These are phyloP conservation scores for Penicillium bovifimosum DNA, from an alignment of 495 filamentous ascomycete species.

Conservation along the genomic window DNA sequence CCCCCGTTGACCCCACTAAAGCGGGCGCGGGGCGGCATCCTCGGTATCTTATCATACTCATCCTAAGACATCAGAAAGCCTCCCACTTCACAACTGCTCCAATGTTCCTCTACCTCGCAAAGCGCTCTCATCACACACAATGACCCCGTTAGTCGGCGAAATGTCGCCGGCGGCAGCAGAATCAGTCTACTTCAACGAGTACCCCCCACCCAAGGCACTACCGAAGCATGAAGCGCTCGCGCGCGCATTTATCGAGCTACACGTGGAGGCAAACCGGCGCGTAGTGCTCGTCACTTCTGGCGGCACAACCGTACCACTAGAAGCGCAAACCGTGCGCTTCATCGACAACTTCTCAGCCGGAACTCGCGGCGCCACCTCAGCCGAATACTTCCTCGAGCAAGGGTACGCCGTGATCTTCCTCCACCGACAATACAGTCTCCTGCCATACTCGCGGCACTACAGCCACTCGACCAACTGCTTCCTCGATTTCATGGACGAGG, in stretches of 20 bases:
- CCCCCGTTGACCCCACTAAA: slow-evolving; percentile 7
- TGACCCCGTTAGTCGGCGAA: slow-evolving; percentile 24
- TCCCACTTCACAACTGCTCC: not conserved
- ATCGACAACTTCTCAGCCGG: slow-evolving; percentile 98
- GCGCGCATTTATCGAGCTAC: slow-evolving; percentile 69
- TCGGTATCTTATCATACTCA: slow-evolving; percentile 15
- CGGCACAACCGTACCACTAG: slow-evolving; percentile 91
- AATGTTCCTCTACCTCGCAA: not conserved
- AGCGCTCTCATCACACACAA: not conserved
- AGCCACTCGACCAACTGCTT: slow-evolving; percentile 95
- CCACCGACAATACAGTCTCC: slow-evolving; percentile 86
- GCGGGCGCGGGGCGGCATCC: slow-evolving; percentile 9
- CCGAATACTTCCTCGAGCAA: slow-evolving; percentile 88
- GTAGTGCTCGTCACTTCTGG: slow-evolving; percentile 91
- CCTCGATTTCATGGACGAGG: slow-evolving; percentile 82
- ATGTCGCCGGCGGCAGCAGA: slow-evolving; percentile 39
- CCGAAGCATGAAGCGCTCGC: slow-evolving; percentile 63
- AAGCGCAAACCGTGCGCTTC: slow-evolving; percentile 93
- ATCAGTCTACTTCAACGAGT: slow-evolving; percentile 72
- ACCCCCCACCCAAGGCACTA: slow-evolving; percentile 71
- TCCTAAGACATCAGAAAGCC: not conserved
- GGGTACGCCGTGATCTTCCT: slow-evolving; percentile 97
- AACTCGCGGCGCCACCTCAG: slow-evolving; percentile 90
- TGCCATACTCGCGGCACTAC: slow-evolving; percentile 94
- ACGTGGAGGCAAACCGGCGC: slow-evolving; percentile 56